Base-by-base conservation (phyloP, 345 rosid species). In the Eucalyptus decipiens region DNA sequence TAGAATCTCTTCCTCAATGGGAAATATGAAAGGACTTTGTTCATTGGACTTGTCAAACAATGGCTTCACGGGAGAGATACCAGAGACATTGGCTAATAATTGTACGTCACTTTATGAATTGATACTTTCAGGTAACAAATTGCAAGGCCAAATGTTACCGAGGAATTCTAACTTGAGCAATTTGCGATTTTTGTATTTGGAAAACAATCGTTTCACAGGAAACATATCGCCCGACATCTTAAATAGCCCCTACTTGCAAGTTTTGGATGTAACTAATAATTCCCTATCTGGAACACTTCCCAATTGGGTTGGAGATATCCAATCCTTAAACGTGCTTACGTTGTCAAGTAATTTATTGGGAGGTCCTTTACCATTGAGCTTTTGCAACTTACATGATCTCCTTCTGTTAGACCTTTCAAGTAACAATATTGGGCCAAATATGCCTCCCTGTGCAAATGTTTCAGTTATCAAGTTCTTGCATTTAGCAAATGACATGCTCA, bases 1-100 rank as follows among this genome's bases (percentile, higher is more conserved):
- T 18, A 45, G 58, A 45, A 88, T 93, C 7, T 92, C 94, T 45
- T 18, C 88, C 21, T 90, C 91, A 3, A 12, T 90, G 1, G 89
- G 92, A 40, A 87, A 60, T 69, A n/a, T 89, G 87, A 88, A 67
- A 30, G 3, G 6, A 8, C 34, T 90, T 52, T 1, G 0, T 3
- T 1, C 1, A 26, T 86, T 91, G 15, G 93, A 91, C 43, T 72
- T 91, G 26, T 92, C 94, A 9, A 52, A 85, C 54, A 93, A 92
- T 58, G 9, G 19, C 7, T 87, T 91, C 17, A 90, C 91, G 2
- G 93, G 91, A 56, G 83, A 24, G 56, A 21, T 91, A 8, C 91
- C 91, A 0, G 72, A 81, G 26, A 45, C 28, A 3, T 52, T 90
- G 21, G 60, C 87, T 85, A 58, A 7, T 4, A 60, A 76, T 21